Percentiles rank a stretch among this genome's conserved stretches.
Evolutionary conservation across 495 filamentous ascomycete genomes (phyloP).

Genomic region (Rhizodiscina lignyota): DNA sequence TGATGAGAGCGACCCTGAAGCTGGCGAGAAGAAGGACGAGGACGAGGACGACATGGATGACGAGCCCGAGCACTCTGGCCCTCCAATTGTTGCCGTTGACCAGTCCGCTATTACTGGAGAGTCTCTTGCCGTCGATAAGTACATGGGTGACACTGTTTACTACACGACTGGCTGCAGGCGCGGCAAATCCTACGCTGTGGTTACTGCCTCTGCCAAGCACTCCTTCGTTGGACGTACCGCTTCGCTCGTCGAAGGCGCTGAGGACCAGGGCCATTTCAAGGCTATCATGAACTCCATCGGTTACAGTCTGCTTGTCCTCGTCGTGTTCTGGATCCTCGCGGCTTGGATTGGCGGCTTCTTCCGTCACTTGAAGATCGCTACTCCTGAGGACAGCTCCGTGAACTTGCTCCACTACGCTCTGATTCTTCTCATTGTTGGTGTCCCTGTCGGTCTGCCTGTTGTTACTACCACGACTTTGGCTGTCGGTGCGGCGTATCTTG

Average conservation of each 20-base stretch:
- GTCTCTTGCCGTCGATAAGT: slow-evolving; percentile 64
- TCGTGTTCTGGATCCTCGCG: slow-evolving; percentile 54
- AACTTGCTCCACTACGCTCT: slow-evolving; percentile 48
- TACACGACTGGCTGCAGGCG: slow-evolving; percentile 70
- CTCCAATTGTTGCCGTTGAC: slow-evolving; percentile 48
- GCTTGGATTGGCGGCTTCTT: slow-evolving; percentile 66
- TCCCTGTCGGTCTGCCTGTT: slow-evolving; percentile 60
- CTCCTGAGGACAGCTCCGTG: slow-evolving; percentile 37
- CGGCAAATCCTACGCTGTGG: slow-evolving; percentile 54
- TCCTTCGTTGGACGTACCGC: slow-evolving; percentile 63
- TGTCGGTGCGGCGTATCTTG: slow-evolving; percentile 59
- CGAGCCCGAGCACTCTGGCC: slow-evolving; percentile 32
- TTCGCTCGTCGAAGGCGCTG: slow-evolving; percentile 50
- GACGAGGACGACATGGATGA: slow-evolving; percentile 13
- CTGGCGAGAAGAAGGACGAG: slow-evolving; percentile 33
- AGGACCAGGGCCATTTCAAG: slow-evolving; percentile 64
- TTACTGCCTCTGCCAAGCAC: slow-evolving; percentile 42
- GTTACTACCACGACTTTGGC: slow-evolving; percentile 61
- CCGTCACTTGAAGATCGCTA: slow-evolving; percentile 51
- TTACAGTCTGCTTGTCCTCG: slow-evolving; percentile 47
- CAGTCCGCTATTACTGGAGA: slow-evolving; percentile 68
- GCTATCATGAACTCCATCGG: slow-evolving; percentile 71
- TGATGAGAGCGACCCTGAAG: slow-evolving; percentile 42
- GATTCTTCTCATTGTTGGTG: slow-evolving; percentile 56
- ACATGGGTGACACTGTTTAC: slow-evolving; percentile 54